Evolutionary conservation across 345 rosid genomes (phyloP), one percentile per base, ranked within the genome.

Genomic region (Mallotus nudiflorus): DNA sequence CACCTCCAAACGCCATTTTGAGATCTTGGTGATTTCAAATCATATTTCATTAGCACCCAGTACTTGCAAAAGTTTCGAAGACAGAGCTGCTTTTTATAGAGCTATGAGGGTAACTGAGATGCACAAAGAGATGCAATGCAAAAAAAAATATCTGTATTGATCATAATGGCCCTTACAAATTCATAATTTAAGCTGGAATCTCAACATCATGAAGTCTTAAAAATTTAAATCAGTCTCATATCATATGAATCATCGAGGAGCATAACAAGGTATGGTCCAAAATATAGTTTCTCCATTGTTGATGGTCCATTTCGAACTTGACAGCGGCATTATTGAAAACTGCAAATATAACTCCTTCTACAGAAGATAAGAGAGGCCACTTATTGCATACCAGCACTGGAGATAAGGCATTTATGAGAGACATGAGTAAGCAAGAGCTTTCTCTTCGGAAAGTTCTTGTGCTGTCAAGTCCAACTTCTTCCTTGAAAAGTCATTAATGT

Each of bases 391-490:
- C 50, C 37, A 53, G 19, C 2, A 9, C 54, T 20, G 22, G 49
- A 20, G 1, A 55, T 3, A 8, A 9, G 46, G 46, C 1, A 61
- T 68, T 80, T 79, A 92, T 22, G 93, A 75, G 65, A 95, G 93
- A 82, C 99, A 95, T 5, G 99, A 95, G 89, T 95, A 92, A 9
- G 99, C 98, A 55, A 95, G 82, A 53, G 88, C 87, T 85, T 92
- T 95, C 86, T 95, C 99, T 90, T 95, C 99, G 2, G 77, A 74
- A 0, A 95, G 87, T 83, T 95, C 99, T 27, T 80, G 89, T 60
- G 96, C 97, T 0, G 99, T 92, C 73, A 75, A 73, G 76, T 95
- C 97, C 97, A 95, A 72, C 86, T 95, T 95, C 89, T 87, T 95
- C 88, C 99, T 88, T 7, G 99, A 95, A 50, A 86, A 80, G 73